Evolutionary conservation across 2,329 filamentous ascomycete genomes (phyloP), one percentile per base, ranked within the genome.

Genomic region (Alternaria ventricosa): DNA sequence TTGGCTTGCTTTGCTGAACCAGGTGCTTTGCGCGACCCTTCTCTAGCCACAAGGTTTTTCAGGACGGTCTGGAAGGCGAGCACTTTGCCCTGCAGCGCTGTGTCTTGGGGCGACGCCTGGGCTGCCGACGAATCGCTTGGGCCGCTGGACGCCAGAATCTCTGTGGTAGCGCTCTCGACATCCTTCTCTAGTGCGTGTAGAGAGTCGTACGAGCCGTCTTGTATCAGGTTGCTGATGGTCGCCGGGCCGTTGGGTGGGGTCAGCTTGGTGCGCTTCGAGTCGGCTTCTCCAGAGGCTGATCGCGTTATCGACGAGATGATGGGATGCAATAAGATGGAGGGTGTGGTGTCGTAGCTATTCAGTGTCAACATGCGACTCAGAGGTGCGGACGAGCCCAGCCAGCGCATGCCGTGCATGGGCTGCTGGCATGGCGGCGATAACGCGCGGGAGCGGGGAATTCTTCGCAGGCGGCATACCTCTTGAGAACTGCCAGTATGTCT

Each of bases 201-300:
- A 8, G 80, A 78, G 6, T 73, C 60, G 69, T 86, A 86, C 2
- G 72, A 71, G 44, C 78, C 75, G 43, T 72, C 70, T 30, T 78
- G 67, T 20, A 85, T 69, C 58, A 80, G 80, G 28, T 67, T 74
- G 6, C 77, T 68, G 33, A 86, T 83, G 62, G 64, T 75, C 3
- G 69, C 64, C n/a, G 78, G 65, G 41, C 67, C 68, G 43, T 72
- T 55, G 11, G 71, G 66, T 7, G 80, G 75, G 12, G 80, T 78
- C 43, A 83, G 68, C 67, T 82, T 83, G 30, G 81, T 73, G 65
- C 83, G 83, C 72, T 86, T 86, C 27, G 77, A 69, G 23, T 81
- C 78, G 47, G 82, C 81, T 63, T 83, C 82, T 30, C 78, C 75
- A 27, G 80, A 78, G 6, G 71, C 65, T 58, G 73, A 69, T 67